Base-by-base conservation (phyloP, 805 yeast species). In the Yarrowia osloensis region DNA sequence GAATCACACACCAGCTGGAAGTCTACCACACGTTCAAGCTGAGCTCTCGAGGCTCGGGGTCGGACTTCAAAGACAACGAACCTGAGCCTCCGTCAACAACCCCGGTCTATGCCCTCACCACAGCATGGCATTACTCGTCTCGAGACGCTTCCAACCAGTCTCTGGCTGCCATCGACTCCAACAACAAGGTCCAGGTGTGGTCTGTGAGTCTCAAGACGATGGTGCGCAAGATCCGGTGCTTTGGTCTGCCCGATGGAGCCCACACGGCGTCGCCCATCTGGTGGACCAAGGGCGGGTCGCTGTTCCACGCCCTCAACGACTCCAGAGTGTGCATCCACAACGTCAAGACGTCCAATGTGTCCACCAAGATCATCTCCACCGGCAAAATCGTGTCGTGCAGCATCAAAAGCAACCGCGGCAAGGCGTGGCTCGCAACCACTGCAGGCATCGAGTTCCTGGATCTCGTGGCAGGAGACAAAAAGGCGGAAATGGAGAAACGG, bases 81-180 rank as follows among this genome's bases (percentile, higher is more conserved):
- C 12, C 21, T 11, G 61, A 54, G 22, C 42, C 59, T 0, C 11
- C 31, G n/a, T n/a, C n/a, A 17, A 22, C 61, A 15, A 40, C 44
- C 6, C 52, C 50, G 0, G 42, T 28, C 19, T 61, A 44, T 26
- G 52, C 66, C 6, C 54, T 61, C 4, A 35, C 66, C 1, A 44
- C 42, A 3, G 39, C 68, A 22, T 67, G 68, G 68, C 68, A 67
- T 31, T 67, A 67, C 68, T 62, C 67, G 13, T 62, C 67, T 2
- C 21, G 52, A 47, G 52, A 50, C 21, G 21, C 35, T 5, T 22
- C 54, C 12, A 42, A 35, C 35, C 68, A 67, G 37, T 62, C 65
- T 0, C 26, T 67, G 28, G 68, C 68, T 7, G 49, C 62, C 8
- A 28, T 67, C 13, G 68, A 67, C 39, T 55, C 55, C n/a, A 62